Percentiles rank a stretch among this genome's conserved stretches.
These are phyloP conservation scores for Populus hybrid DNA, from an alignment of 441 rosid genomes.

Conservation along the genomic window DNA sequence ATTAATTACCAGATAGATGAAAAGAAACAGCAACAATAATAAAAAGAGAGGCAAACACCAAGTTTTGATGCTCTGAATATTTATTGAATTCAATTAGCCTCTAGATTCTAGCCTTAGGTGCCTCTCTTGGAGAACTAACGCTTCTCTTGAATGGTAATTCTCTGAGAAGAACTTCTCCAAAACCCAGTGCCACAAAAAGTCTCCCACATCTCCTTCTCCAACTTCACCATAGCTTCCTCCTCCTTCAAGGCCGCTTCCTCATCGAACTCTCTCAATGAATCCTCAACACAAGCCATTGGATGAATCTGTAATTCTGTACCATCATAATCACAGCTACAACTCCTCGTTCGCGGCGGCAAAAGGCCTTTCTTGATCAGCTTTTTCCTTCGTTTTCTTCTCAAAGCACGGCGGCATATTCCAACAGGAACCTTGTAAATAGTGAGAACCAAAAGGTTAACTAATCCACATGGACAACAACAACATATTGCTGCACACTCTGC, in stretches of 20 bases:
- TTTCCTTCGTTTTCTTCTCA: conserved; percentile 27
- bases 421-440: conserved; percentile 40
- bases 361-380: conserved; percentile 34
- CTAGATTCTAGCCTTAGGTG: background rate
- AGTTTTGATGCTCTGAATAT: background rate
- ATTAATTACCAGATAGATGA: background rate
- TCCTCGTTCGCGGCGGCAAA: conserved; percentile 1
- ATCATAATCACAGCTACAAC: conserved; percentile 28
- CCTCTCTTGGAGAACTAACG: background rate
- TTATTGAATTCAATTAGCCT: conserved; percentile 1
- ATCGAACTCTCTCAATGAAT: background rate
- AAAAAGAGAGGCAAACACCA: background rate
- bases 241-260: conserved; percentile 27
- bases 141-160: conserved; percentile 23
- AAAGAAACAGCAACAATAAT: background rate
- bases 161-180: conserved; percentile 77
- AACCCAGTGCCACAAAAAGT: conserved; percentile 62
- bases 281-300: conserved; percentile 7
- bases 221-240: conserved; percentile 45
- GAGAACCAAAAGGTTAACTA: conserved; percentile 29
- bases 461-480: conserved; percentile 53
- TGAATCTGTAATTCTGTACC: conserved; percentile 26
- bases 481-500: conserved; percentile 56
- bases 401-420: conserved; percentile 38
- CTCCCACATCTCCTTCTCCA: conserved; percentile 82